Evolutionary conservation across 2,329 filamentous ascomycete genomes (phyloP), one percentile per base, ranked within the genome.

Genomic region (Fusarium pininemorale): DNA sequence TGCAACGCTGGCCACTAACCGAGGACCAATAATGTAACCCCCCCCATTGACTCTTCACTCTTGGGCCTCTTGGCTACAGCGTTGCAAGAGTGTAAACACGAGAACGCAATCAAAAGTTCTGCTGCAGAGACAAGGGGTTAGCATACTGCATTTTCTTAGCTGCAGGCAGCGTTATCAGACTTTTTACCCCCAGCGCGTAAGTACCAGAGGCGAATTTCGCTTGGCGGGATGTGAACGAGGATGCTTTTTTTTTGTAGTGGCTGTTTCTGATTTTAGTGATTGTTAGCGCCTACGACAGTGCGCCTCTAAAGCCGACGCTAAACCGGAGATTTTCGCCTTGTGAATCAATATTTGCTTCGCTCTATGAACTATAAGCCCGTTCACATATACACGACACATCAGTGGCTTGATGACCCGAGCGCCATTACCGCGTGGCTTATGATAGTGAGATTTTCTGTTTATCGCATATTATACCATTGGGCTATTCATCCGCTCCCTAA

Each of bases 41-140:
- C 15, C 26, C 22, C 22, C 24, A 28, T 24, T 13, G 41, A 26
- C 39, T 58, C 24, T 47, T 26, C 24, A 26, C 24, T 26, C 24
- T 26, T 26, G 18, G 20, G 7, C 22, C 22, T 57, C 54, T 50
- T 50, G 55, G 55, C 55, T 37, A 32, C 30, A 38, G 14, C 22
- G 9, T 16, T 54, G 24, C 35, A 54, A 38, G 24, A 38, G 30
- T 14, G 44, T 53, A 53, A 71, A 71, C 67, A 70, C 66, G 67
- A 70, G 67, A 22, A 44, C 39, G 61, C 68, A 71, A 59, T 41
- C 68, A 71, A 71, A 71, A 62, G 70, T 66, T 59, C 70, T 73
- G 45, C 26, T 59, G 51, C 51, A 22, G 24, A 26, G 37, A 42
- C 56, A 38, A 50, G 55, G 50, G 55, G 26, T 13, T 5, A 26